Evolutionary conservation across 495 filamentous ascomycete species (phyloP).

Genomic region (Neurospora pannonica): DNA sequence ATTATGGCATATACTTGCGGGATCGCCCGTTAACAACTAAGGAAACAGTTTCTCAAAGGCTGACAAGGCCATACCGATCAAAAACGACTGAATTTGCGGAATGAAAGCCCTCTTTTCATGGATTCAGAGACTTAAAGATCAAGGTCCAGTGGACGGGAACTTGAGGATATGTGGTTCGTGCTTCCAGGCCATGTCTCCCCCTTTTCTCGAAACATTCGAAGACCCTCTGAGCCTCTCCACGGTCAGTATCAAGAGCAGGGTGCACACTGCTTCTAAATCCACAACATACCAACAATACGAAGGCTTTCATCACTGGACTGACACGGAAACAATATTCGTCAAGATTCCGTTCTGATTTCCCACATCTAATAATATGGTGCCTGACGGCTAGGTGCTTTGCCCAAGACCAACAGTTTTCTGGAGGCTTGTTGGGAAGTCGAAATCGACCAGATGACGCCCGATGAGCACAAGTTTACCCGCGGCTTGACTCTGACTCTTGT

Average conservation of each 20-base stretch:
- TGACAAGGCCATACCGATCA: background rate
- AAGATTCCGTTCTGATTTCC: background rate
- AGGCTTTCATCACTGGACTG: background rate
- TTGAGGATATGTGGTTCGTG: background rate
- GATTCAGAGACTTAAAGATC: background rate
- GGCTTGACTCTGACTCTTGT: conserved; percentile 4
- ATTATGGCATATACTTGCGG: background rate
- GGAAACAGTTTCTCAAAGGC: background rate
- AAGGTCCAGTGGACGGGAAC: background rate
- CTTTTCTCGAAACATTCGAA: background rate
- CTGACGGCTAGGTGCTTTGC: background rate
- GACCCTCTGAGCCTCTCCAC: background rate
- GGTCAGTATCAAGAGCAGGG: background rate
- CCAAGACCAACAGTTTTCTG: conserved; percentile 11
- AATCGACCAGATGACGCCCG: conserved; percentile 51
- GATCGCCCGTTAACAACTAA: background rate
- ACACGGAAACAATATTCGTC: background rate
- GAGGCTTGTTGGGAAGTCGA: conserved; percentile 35
- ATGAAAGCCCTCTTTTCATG: background rate
- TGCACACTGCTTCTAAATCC: background rate
- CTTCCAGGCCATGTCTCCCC: background rate
- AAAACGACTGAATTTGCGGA: background rate
- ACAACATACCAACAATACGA: background rate
- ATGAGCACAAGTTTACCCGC: conserved; percentile 74
- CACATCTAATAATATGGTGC: background rate